Evolutionary conservation across 495 filamentous ascomycete genomes (phyloP), one percentile per base, ranked within the genome.

Genomic region (Echria macrotheca): DNA sequence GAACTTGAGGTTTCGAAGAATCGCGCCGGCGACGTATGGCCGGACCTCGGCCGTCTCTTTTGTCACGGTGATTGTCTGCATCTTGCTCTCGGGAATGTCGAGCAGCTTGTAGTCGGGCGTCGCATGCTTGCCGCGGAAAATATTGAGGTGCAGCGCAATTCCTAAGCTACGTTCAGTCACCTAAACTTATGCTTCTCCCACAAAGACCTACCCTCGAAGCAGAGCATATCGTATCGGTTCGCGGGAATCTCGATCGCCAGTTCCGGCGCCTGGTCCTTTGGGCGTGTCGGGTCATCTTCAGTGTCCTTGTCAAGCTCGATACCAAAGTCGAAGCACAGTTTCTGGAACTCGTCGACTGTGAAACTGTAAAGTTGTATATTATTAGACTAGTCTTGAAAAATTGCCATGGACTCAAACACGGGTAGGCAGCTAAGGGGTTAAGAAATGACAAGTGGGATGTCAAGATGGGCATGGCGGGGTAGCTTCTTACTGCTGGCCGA

Each of bases 181-280:
- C 22, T 18, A 35, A 17, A 11, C 24, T 2, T 17, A 24, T 11
- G 14, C 8, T 8, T 2, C 2, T 6, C 32, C 17, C 3, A 14
- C 18, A 17, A 6, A 12, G 23, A 36, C 56, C 17, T 59, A 59
- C 60, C 93, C 70, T 99, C 93, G 71, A 96, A 95, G 64, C 93
- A 99, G 23, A 99, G 82, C 82, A 97, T 85, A 61, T 99, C 93
- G 82, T 97, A 97, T 78, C 91, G 81, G 67, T 99, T 99, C 54
- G 93, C 93, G 52, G 93, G 93, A 63, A 99, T 95, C 68, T 99
- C 93, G 63, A 99, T 97, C 77, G 95, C 95, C 62, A 97, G 78
- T 71, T 97, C 85, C 38, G 94, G 84, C 5, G 87, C 79, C 70
- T 95, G 88, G 67, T 95, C 85, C 56, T 83, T 79, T 23, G 86